Evolutionary conservation across 495 filamentous ascomycete species (phyloP).

Genomic region (Podospora pseudopauciseta): DNA sequence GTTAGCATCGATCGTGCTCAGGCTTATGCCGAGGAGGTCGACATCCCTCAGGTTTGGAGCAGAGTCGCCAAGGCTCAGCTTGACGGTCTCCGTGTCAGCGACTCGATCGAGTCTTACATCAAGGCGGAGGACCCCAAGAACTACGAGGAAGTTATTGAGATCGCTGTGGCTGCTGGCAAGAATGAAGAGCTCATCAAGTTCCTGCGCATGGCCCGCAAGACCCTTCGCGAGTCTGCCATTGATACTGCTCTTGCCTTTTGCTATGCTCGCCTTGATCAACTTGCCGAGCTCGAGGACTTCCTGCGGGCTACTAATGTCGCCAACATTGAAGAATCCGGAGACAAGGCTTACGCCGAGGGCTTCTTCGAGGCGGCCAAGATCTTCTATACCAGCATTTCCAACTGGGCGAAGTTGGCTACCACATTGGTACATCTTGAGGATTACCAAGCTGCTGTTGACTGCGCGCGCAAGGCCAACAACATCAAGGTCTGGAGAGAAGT

Average conservation of each 20-base stretch:
- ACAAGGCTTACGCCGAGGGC: slow-evolving; percentile 95
- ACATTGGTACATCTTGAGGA: slow-evolving; percentile 94
- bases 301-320: slow-evolving; percentile 90
- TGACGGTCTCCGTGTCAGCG: slow-evolving; percentile 87
- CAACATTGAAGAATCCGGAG: slow-evolving; percentile 90
- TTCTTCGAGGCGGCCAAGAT: slow-evolving; percentile 97
- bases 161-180: slow-evolving; percentile 92
- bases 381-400: slow-evolving; percentile 96
- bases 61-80: slow-evolving; percentile 97
- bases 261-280: slow-evolving; percentile 86
- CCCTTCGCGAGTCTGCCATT: slow-evolving; percentile 86
- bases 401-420: slow-evolving; percentile 98
- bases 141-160: slow-evolving; percentile 93
- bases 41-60: slow-evolving; percentile 98
- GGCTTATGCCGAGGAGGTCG: slow-evolving; percentile 93
- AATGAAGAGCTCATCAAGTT: slow-evolving; percentile 97
- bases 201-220: slow-evolving; percentile 95
- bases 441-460: slow-evolving; percentile 97
- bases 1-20: slow-evolving; percentile 98
- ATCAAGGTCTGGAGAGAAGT: slow-evolving; percentile 99
- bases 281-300: slow-evolving; percentile 95
- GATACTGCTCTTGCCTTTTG: slow-evolving; percentile 93
- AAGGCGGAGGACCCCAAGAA: slow-evolving; percentile 90
- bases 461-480: slow-evolving; percentile 97
- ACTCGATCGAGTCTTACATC: slow-evolving; percentile 96